A percentile compares a stretch with the other conserved stretches of the same genome.
phyloP scores from a whole-genome alignment of 495 filamentous ascomycete species.

The Geopyxis carbonaria region DNA sequence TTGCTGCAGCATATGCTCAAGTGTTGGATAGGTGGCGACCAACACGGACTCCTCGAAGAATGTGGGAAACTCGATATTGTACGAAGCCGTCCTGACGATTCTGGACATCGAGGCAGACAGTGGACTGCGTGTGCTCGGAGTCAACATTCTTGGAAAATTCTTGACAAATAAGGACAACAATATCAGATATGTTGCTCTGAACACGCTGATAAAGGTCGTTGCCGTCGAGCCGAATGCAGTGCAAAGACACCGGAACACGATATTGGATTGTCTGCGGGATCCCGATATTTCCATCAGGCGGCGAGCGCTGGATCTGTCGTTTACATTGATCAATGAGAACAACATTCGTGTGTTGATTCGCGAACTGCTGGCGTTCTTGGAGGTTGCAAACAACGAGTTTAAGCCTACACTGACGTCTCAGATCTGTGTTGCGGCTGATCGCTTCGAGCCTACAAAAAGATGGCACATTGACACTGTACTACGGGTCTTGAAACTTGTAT shows the following conservation, averaged over 20 bases:
- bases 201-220: conserved; percentile 95
- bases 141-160: conserved; percentile 97
- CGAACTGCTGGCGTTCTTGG: conserved; percentile 83
- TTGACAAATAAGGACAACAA: conserved; percentile 96
- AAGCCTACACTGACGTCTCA: conserved; percentile 94
- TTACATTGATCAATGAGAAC: conserved; percentile 90
- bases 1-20: neutral
- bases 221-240: conserved; percentile 96
- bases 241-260: conserved; percentile 90
- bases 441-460: conserved; percentile 87
- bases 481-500: conserved; percentile 62
- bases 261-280: conserved; percentile 86
- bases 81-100: conserved; percentile 93
- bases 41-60: conserved; percentile 98
- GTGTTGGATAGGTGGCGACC: conserved; percentile 61
- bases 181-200: conserved; percentile 92
- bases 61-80: conserved; percentile 92
- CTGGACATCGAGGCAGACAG: conserved; percentile 96
- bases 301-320: conserved; percentile 86
- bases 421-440: conserved; percentile 90
- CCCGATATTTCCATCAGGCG: conserved; percentile 97
- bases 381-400: conserved; percentile 95
- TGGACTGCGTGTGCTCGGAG: conserved; percentile 77
- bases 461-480: conserved; percentile 98
- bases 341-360: conserved; percentile 87